Conservation (phyloP, 192 early-diverging fungal genomes). For the Coemansia sp. region DNA sequence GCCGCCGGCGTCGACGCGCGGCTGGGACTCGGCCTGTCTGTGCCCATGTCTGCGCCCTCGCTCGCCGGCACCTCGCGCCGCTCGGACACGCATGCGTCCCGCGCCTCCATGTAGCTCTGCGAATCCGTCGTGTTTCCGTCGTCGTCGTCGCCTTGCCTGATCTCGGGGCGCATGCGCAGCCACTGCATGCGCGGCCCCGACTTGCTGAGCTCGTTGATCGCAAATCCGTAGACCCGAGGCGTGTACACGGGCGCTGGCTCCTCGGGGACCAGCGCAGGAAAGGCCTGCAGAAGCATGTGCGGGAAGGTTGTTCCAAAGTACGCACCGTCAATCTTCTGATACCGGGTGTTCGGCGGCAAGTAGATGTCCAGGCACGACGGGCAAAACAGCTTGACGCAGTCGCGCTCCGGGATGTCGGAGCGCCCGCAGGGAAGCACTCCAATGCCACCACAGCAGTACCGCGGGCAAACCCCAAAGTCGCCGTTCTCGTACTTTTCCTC, state of each 20-base stretch:
- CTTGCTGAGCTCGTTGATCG: conserved; percentile 67
- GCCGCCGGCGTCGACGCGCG: conserved; percentile 18
- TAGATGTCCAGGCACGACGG: conserved; percentile 80
- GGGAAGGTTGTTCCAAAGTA: conserved; percentile 96
- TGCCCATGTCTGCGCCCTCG: conserved; percentile 57
- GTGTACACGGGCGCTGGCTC: conserved; percentile 60
- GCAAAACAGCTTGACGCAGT: conserved; percentile 72
- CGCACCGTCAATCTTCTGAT: conserved; percentile 71
- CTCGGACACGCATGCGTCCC: conserved; percentile 6
- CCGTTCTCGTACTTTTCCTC: conserved; percentile 69
- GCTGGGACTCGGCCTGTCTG: conserved; percentile 60
- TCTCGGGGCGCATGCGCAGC: conserved; percentile 62
- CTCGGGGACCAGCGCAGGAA: conserved; percentile 68
- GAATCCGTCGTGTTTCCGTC: conserved; percentile 24
- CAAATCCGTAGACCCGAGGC: conserved; percentile 90
- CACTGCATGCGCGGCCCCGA: conserved; percentile 88
- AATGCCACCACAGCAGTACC: conserved; percentile 61
- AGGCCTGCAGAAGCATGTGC: conserved; percentile 84
- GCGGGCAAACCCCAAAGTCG: conserved; percentile 73
- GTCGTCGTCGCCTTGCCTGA: conserved; percentile 3
- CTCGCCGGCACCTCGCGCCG: conserved; percentile 3
- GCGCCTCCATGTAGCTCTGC: conserved; percentile 37
- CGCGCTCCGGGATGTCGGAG: conserved; percentile 62
- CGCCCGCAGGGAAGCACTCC: conserved; percentile 68
- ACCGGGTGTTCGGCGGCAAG: conserved; percentile 65